phyloP scores from a whole-genome alignment of 176 grass and related monocot genomes.

The Cenchrus purpureus region DNA sequence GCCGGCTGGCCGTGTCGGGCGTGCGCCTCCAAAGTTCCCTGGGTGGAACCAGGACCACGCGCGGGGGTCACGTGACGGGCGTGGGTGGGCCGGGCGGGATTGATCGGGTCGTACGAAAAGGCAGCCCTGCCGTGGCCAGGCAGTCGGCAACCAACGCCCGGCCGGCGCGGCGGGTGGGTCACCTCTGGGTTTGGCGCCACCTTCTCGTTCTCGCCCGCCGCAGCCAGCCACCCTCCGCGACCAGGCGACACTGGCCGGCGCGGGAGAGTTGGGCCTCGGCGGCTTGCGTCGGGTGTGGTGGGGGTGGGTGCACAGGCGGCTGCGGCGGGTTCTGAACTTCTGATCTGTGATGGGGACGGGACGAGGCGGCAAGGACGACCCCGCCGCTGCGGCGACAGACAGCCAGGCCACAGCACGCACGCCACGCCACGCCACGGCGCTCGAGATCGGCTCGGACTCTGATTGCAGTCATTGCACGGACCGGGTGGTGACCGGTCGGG shows the following conservation, averaged over 20 bases:
- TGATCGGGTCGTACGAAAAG: neutral
- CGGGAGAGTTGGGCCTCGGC: no score
- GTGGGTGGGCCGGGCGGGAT: neutral
- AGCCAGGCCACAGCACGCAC: neutral
- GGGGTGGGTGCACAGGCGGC: no score
- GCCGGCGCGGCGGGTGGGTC: neutral
- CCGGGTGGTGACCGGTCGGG: neutral
- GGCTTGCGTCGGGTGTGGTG: no score
- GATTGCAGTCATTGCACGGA: neutral
- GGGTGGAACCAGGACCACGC: neutral
- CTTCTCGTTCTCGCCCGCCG: neutral
- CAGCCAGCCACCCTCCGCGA: no score
- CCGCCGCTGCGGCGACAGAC: neutral
- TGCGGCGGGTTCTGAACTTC: neutral
- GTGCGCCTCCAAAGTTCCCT: neutral
- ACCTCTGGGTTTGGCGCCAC: conserved; percentile 15
- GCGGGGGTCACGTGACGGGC: neutral
- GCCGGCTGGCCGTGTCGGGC: neutral
- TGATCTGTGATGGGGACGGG: conserved; percentile 2
- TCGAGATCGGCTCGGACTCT: neutral
- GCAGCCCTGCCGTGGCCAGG: neutral
- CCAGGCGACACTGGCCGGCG: neutral
- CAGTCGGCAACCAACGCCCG: neutral
- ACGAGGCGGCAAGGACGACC: neutral
- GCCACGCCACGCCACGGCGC: no score